Percentiles rank a stretch among this genome's conserved stretches.
phyloP scores from a whole-genome alignment of 164 flowering plant genomes.

The Nymphaea colorata region DNA sequence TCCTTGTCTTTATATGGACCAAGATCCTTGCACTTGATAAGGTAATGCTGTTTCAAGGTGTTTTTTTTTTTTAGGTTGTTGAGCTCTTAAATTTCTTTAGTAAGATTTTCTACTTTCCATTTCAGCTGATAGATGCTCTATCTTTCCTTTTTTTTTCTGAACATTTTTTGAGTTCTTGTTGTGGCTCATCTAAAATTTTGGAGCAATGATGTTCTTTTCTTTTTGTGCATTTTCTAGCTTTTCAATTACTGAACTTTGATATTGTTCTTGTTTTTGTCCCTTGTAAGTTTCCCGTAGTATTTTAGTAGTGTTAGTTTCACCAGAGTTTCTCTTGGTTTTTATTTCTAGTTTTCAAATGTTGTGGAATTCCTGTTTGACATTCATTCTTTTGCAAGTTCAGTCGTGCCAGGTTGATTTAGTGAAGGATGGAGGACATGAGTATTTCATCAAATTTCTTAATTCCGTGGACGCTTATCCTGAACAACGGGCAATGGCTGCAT shows the following conservation, averaged over 20 bases:
- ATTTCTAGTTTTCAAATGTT: no score
- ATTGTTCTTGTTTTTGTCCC: no score
- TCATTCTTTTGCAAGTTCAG: constrained; percentile 27
- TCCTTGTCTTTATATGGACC: constrained; percentile 99
- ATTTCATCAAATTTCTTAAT: constrained; percentile 89
- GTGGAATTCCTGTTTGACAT: background rate
- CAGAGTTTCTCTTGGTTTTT: no score
- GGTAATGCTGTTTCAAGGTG: constrained; percentile 25
- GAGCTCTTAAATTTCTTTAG: background rate
- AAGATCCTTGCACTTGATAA: constrained; percentile 95
- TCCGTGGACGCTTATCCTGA: constrained; percentile 88
- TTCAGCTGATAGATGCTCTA: background rate
- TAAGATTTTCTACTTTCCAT: background rate
- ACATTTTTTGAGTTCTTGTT: background rate
- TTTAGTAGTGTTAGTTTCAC: no score
- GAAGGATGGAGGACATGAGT: constrained; percentile 93
- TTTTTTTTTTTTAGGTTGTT: background rate
- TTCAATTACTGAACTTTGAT: no score
- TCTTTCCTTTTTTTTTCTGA: no score
- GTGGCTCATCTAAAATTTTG: background rate
- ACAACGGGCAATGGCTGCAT: constrained; percentile 99
- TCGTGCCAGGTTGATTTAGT: constrained; percentile 99
- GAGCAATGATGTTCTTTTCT: background rate
- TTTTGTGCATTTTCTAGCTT: no score
- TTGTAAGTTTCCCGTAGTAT: no score